Evolutionary conservation across 169 alveolate genomes (phyloP), one percentile per base, ranked within the genome.

Genomic region (Plasmodium coatneyi): DNA sequence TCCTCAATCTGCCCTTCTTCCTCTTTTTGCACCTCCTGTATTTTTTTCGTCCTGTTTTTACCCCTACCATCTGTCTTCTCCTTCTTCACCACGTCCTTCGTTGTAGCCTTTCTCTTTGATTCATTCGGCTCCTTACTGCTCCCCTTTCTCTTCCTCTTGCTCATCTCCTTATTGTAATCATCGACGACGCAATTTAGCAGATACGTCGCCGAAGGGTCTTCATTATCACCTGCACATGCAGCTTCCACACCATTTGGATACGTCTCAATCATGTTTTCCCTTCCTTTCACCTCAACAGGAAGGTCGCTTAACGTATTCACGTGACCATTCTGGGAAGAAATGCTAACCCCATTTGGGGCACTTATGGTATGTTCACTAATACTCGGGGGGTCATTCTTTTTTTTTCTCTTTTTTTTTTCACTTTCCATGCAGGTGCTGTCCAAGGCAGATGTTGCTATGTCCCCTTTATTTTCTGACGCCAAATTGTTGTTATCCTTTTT

Each of bases 121-220:
- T 46, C 54, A 34, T 12, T 16, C 19, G 84, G 39, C 22, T 14
- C 39, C 71, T 41, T 60, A n/a, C 70, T 56, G 60, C 16, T n/a
- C 19, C 25, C 70, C 76, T 80, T 71, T 71, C 9, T 81, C 10
- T 39, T 81, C 76, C 71, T 56, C 5, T 84, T 43, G 30, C 52
- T 76, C 36, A 54, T 36, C 78, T 16, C 70, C 49, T 43, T 52
- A 46, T 76, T 72, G 80, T 72, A 39, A 36, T 71, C 93, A 2
- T 52, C 84, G n/a, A 72, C 34, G n/a, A 25, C 12, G 30, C 34
- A 54, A 80, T 54, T 80, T 80, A 80, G 39, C 22, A 39, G 34
- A 80, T 80, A 80, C 78, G 7, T 80, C 9, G 89, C 32, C n/a
- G 89, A 52, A 52, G 14, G 3, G 25, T 83, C 92, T 28, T 39